A percentile compares a stretch with the other conserved stretches of the same genome.
These are phyloP conservation scores for Pleurostoma richardsiae DNA, from an alignment of 2,329 filamentous ascomycete genomes.

Conservation along the genomic window DNA sequence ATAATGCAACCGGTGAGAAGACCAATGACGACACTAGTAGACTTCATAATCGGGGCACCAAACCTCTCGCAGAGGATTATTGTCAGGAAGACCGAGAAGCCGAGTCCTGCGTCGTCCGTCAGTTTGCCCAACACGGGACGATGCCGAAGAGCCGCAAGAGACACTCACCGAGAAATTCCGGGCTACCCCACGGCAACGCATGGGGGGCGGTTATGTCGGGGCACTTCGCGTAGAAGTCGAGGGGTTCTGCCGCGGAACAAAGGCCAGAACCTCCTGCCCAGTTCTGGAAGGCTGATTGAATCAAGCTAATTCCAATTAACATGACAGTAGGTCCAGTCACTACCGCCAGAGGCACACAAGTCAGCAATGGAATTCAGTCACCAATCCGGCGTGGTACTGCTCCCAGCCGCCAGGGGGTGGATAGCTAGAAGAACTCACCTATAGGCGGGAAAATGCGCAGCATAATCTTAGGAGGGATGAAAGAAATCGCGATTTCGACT, in stretches of 20 bases:
- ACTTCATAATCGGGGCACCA: slow-evolving; percentile 81
- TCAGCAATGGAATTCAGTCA: background rate
- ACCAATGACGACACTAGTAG: slow-evolving; percentile 69
- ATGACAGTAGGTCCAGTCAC: slow-evolving; percentile 39
- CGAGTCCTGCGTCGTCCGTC: slow-evolving; percentile 39
- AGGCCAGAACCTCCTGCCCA: slow-evolving; percentile 72
- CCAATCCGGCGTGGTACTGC: background rate
- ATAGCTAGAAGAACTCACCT: slow-evolving; percentile 16
- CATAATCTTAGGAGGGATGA: slow-evolving; percentile 64
- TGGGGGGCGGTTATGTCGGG: slow-evolving; percentile 64
- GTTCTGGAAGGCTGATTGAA: slow-evolving; percentile 66
- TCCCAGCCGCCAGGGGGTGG: slow-evolving; percentile 36
- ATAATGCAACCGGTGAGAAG: slow-evolving; percentile 74
- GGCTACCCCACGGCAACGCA: slow-evolving; percentile 70
- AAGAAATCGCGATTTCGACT: slow-evolving; percentile 69
- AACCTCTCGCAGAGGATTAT: slow-evolving; percentile 80
- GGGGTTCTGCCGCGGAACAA: slow-evolving; percentile 43
- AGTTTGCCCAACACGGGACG: background rate
- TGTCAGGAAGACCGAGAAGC: slow-evolving; percentile 73
- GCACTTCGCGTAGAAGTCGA: slow-evolving; percentile 58
- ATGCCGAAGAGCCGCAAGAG: background rate
- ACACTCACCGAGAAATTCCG: slow-evolving; percentile 62
- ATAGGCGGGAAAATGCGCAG: slow-evolving; percentile 75
- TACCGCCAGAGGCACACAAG: background rate
- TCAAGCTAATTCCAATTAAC: slow-evolving; percentile 69